Evolutionary conservation across 179 eudicot genomes (phyloP).

Genomic region (Beta corolliflora): DNA sequence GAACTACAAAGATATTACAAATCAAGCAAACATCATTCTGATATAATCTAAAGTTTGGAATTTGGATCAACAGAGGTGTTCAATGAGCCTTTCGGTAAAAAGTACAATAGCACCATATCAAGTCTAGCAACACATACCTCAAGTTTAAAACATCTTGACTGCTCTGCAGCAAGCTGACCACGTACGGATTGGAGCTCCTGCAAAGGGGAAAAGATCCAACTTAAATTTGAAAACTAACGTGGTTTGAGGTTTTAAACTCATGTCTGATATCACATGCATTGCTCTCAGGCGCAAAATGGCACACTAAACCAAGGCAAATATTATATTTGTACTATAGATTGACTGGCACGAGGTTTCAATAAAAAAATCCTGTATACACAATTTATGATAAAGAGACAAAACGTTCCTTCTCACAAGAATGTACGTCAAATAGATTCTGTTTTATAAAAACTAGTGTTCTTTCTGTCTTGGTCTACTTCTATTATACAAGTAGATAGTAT

Average conservation of each 20-base stretch:
- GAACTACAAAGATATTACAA: neutral
- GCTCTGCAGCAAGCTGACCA: slow-evolving; percentile 93
- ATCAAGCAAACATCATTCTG: neutral
- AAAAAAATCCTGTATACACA: neutral
- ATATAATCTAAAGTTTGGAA: neutral
- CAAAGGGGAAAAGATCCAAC: slow-evolving; percentile 20
- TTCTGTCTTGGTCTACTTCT: neutral
- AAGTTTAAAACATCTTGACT: slow-evolving; percentile 95
- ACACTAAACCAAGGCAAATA: neutral
- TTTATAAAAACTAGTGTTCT: neutral
- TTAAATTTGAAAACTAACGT: slow-evolving; percentile 6
- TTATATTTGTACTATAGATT: neutral
- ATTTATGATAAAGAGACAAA: neutral
- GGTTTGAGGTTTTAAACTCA: neutral
- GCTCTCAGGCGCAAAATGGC: too few species aligned
- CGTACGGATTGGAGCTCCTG: slow-evolving; percentile 99
- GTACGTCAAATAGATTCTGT: neutral
- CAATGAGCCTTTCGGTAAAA: neutral
- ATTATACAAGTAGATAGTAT: neutral
- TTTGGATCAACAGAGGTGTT: neutral
- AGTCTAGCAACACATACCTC: slow-evolving; percentile 56
- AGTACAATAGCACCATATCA: neutral
- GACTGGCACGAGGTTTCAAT: neutral
- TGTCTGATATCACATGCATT: neutral
- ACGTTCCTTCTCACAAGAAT: neutral